These are phyloP conservation scores for Claviceps monticola DNA, from an alignment of 2,329 filamentous ascomycete genomes.

Conservation along the genomic window DNA sequence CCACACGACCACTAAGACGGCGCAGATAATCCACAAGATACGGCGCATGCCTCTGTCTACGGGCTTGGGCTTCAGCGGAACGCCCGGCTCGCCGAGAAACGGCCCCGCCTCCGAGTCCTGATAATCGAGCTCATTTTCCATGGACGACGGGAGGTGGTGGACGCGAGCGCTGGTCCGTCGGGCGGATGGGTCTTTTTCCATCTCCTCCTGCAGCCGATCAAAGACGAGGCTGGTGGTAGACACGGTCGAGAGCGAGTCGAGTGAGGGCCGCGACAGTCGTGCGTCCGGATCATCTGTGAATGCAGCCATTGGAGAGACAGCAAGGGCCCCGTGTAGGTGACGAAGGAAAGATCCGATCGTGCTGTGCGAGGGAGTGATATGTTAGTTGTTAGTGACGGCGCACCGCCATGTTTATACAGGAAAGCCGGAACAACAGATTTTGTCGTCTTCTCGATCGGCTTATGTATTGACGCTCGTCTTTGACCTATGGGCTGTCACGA, in stretches of 20 bases:
- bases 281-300: conserved; percentile 9
- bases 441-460: neutral
- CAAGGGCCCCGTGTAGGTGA: neutral
- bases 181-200: conserved; percentile 17
- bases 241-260: conserved; percentile 56
- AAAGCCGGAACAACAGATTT: neutral
- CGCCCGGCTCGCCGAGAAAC: conserved; percentile 30
- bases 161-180: conserved; percentile 10
- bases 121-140: conserved; percentile 17
- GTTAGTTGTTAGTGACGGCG: neutral
- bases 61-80: conserved; percentile 29
- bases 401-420: neutral
- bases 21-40: conserved; percentile 45
- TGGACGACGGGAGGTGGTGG: conserved; percentile 15
- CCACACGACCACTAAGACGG: conserved; percentile 54
- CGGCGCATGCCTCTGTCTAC: conserved; percentile 55
- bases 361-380: neutral
- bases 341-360: neutral
- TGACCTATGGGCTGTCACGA: neutral
- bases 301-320: conserved; percentile 3
- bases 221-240: conserved; percentile 76
- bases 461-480: neutral
- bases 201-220: conserved; percentile 54
- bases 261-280: conserved; percentile 22
- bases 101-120: conserved; percentile 36